Evolutionary conservation across 805 yeast genomes (phyloP).

Genomic region (Pichia rugopelliculosa): DNA sequence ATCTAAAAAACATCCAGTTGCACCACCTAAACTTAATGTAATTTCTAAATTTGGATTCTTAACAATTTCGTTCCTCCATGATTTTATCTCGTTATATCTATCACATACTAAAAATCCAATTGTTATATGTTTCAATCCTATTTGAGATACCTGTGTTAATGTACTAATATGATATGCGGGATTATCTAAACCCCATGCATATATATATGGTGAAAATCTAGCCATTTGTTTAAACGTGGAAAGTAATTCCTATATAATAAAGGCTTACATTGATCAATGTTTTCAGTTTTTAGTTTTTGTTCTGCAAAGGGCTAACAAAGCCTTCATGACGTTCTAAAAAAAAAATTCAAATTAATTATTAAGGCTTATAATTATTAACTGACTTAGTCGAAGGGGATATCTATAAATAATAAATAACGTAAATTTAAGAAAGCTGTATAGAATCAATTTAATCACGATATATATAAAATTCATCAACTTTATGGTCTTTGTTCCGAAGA

Average conservation of each 20-base stretch:
- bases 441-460: too few species aligned
- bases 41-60: constrained; percentile 14
- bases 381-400: too few species aligned
- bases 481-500: background rate
- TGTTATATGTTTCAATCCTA: constrained; percentile 17
- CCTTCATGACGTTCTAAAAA: too few species aligned
- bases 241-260: too few species aligned
- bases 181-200: constrained; percentile 24
- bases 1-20: constrained; percentile 23
- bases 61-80: constrained; percentile 21
- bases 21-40: constrained; percentile 29
- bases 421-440: too few species aligned
- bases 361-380: too few species aligned
- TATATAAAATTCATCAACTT: background rate
- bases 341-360: too few species aligned
- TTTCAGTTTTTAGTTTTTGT: too few species aligned
- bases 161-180: constrained; percentile 13
- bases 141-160: constrained; percentile 13
- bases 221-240: background rate
- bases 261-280: too few species aligned
- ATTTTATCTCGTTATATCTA: constrained; percentile 20
- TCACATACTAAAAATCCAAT: constrained; percentile 24
- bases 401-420: too few species aligned
- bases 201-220: constrained; percentile 24
- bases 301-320: background rate